These are phyloP conservation scores for Medicago lupulina DNA, from an alignment of 306 rosid genomes.

Conservation along the genomic window DNA sequence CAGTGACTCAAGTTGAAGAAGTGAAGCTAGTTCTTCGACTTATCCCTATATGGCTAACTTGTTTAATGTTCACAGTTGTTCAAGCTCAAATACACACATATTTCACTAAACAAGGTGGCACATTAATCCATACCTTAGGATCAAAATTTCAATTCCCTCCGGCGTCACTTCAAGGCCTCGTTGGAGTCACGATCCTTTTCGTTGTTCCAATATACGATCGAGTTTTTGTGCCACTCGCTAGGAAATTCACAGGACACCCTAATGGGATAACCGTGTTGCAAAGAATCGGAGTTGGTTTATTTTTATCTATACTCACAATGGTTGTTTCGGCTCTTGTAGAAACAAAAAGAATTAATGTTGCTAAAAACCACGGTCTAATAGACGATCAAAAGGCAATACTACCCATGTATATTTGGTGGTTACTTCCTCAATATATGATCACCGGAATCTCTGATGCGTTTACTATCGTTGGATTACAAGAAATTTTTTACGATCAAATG, in stretches of 20 bases:
- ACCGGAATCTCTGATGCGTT: constrained; percentile 61
- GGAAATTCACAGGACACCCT: constrained; percentile 54
- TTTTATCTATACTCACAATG: constrained; percentile 67
- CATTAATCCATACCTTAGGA: constrained; percentile 61
- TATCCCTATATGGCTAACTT: constrained; percentile 75
- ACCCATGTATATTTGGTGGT: constrained; percentile 79
- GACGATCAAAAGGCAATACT: constrained; percentile 55
- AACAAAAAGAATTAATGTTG: constrained; percentile 58
- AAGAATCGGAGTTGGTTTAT: constrained; percentile 69
- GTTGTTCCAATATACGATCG: constrained; percentile 63
- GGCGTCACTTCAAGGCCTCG: constrained; percentile 69
- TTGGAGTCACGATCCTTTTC: constrained; percentile 55
- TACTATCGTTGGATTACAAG: constrained; percentile 65
- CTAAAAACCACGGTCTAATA: constrained; percentile 47
- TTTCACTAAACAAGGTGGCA: constrained; percentile 72
- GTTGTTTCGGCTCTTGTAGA: constrained; percentile 63
- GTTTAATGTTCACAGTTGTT: constrained; percentile 64
- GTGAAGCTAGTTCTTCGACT: constrained; percentile 68
- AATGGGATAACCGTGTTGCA: constrained; percentile 74
- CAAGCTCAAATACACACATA: constrained; percentile 68
- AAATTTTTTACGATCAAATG: constrained; percentile 75
- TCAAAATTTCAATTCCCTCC: constrained; percentile 63
- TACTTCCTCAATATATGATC: constrained; percentile 74
- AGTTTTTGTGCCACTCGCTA: constrained; percentile 50
- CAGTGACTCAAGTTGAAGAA: constrained; percentile 77